These are phyloP conservation scores for Populus ilicifolia DNA, from an alignment of 345 rosid species.

Conservation along the genomic window DNA sequence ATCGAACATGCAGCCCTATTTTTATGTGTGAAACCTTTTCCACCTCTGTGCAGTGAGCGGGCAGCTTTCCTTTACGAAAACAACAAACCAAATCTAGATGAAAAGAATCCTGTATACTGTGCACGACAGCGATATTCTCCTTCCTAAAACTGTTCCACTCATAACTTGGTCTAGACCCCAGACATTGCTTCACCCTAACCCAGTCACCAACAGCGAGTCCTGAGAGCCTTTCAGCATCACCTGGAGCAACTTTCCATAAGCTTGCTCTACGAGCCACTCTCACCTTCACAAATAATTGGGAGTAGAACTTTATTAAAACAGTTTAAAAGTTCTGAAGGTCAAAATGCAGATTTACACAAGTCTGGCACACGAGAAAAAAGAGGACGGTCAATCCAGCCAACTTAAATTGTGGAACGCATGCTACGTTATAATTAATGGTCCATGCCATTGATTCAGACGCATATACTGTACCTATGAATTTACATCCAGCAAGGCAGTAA, in stretches of 20 bases:
- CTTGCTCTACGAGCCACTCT: constrained; percentile 72
- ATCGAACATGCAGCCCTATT: constrained; percentile 83
- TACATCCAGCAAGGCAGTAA: not conserved
- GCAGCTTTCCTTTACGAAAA: constrained; percentile 82
- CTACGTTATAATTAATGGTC: not conserved
- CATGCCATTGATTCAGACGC: not conserved
- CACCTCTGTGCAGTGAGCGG: constrained; percentile 72
- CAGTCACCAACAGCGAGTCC: constrained; percentile 99
- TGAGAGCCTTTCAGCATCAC: constrained; percentile 94
- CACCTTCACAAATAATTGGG: constrained; percentile 44
- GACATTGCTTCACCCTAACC: constrained; percentile 90
- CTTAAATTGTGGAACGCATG: not conserved
- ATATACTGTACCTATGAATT: not conserved
- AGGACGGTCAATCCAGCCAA: not conserved
- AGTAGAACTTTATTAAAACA: not conserved
- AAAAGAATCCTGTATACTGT: constrained; percentile 84
- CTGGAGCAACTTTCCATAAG: constrained; percentile 92
- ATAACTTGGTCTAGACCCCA: constrained; percentile 90
- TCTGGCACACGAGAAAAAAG: not conserved
- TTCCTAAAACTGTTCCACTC: constrained; percentile 88
- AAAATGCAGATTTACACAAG: not conserved
- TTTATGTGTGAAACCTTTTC: constrained; percentile 76
- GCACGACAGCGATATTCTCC: constrained; percentile 88
- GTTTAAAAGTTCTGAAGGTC: not conserved
- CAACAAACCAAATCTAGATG: constrained; percentile 93